Evolutionary conservation across 2,329 filamentous ascomycete genomes (phyloP), one percentile per base, ranked within the genome.

Genomic region (Colletotrichum sp.): DNA sequence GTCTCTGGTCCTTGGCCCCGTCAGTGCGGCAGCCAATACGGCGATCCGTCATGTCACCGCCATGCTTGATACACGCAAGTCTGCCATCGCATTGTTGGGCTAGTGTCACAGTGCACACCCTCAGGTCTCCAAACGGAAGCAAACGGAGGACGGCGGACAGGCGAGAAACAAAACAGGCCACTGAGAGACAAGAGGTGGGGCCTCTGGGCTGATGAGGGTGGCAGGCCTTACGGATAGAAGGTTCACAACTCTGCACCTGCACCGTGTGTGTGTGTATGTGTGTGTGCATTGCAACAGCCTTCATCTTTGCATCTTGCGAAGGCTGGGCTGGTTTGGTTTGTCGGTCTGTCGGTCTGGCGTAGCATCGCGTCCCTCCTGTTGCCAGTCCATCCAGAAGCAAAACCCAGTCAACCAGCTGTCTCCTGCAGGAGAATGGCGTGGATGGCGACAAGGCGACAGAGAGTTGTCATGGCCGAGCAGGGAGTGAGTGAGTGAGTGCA

Each of bases 161-260:
- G 30, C 34, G 44, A 66, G 60, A 72, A 65, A 71, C 49, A 65
- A 57, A 72, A 74, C 66, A 72, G 36, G 60, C 52, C 72, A 72
- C 55, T 32, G 36, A 75, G 69, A 59, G 52, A 63, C 34, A 63
- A n/a, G 34, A 26, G 62, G 63, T 57, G 72, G 63, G 55, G 15
- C 55, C 32, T 39, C 63, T 63, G 69, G 24, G 30, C 63, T 66
- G 55, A 60, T 49, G 15, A 16, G 44, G 34, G 15, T 68, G 65
- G 39, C 44, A 32, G 44, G n/a, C 64, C 62, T 65, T 49, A 66
- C 62, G 36, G 36, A 39, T 39, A 72, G 62, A 10, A 49, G 39
- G 39, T n/a, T 49, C 39, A 49, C 39, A 49, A 49, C 39, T 49
- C 39, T 49, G 39, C 39, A 49, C 39, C 18, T 16, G 34, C 34